Evolutionary conservation across 78 protist genomes (phyloP).

Genomic region (Dictyostelium purpureum): DNA sequence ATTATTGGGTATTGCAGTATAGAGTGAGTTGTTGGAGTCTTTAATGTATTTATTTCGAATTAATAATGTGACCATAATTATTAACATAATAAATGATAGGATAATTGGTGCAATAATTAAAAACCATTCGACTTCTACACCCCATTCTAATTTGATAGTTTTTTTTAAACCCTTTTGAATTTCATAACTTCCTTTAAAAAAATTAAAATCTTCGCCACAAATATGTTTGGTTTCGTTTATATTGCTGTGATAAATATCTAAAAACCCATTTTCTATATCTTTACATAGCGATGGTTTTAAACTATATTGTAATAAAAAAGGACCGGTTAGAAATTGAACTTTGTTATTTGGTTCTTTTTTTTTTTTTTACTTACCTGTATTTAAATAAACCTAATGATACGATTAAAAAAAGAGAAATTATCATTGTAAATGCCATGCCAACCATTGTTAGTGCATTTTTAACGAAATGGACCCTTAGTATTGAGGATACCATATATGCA

Average conservation of each 20-base stretch:
- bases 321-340: too few relatives aligned
- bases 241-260: background rate
- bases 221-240: background rate
- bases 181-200: background rate
- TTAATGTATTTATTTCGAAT: background rate
- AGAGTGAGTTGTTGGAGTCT: background rate
- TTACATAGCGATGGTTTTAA: background rate
- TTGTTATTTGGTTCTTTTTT: too few relatives aligned
- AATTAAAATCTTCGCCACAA: background rate
- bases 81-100: background rate
- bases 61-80: background rate
- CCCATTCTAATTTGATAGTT: background rate
- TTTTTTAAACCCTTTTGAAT: too few relatives aligned
- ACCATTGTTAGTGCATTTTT: background rate
- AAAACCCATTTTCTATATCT: background rate
- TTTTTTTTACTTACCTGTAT: background rate
- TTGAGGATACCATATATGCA: background rate
- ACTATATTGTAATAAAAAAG: background rate
- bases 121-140: background rate
- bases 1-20: too few relatives aligned
- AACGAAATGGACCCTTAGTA: background rate
- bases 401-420: background rate
- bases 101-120: background rate
- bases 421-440: background rate
- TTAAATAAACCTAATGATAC: background rate